Base-by-base conservation (phyloP, 2,329 filamentous ascomycete genomes). In the Calonectria montana region DNA sequence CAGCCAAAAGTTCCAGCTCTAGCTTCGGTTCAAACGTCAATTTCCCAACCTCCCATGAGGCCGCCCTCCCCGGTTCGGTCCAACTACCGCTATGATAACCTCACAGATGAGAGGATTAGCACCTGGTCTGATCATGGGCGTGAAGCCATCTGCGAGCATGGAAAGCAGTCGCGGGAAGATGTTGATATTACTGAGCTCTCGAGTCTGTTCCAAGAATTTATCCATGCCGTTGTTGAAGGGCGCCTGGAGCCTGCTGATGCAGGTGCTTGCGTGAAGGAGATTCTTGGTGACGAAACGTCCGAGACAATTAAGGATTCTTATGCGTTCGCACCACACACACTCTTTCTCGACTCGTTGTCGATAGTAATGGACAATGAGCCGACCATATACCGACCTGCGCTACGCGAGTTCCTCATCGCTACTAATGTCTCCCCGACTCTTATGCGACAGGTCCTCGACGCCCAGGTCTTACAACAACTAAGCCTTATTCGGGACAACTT, bases 401-500 rank as follows among this genome's bases (percentile, higher is more conserved):
- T 98, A 37, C 90, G 89, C 67, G 87, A 91, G 16, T 92, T 98
- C 76, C 88, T 97, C 64, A 85, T 92, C 63, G 89, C 93, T 2
- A 95, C 94, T 6, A 91, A 88, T 15, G 91, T 98, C 53, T 91
- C 94, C 8, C 88, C 93, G 0, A 85, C 89, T 16, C 86, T 94
- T 27, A 93, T 98, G 88, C 94, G 96, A 67, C 90, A 93, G 72
- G 91, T 95, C 74, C 89, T 99, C n/a, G 97, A 99, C 76, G 91
- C 91, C 7, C 88, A 91, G 21, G 85, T 97, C 10, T 86, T 98
- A 13, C 91, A 94, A 78, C 89, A 93, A 31, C 86, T 98, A 16
- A 93, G 94, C 12, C 87, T 99, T 50, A 94, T 98, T 61, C 91
- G 95, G 62, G 91, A 93, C n/a, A 96, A 93, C 7, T 99, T 98